Evolutionary conservation across 2,329 filamentous ascomycete species (phyloP).

Genomic region (Corynespora cassiicola): DNA sequence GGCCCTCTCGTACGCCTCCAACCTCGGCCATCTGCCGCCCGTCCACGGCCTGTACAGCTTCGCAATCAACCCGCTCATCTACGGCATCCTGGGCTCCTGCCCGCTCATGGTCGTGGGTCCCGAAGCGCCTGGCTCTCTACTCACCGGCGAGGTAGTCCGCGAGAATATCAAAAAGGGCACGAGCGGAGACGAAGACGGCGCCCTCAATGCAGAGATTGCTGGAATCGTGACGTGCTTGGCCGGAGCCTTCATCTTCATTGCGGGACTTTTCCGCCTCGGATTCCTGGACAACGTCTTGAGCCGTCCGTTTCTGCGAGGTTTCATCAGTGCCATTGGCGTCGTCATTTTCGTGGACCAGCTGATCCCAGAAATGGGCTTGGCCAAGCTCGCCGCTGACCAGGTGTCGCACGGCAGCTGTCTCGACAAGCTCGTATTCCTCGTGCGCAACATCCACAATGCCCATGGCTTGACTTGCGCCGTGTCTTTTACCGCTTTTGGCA

Average conservation of each 20-base stretch:
- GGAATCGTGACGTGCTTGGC: constrained; percentile 89
- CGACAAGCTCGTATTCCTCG: constrained; percentile 83
- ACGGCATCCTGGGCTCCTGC: constrained; percentile 88
- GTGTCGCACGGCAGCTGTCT: constrained; percentile 84
- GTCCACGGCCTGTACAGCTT: constrained; percentile 96
- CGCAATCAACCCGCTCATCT: constrained; percentile 89
- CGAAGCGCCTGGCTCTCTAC: constrained; percentile 89
- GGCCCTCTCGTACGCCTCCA: constrained; percentile 90
- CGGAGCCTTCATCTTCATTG: constrained; percentile 85
- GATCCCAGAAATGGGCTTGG: constrained; percentile 86
- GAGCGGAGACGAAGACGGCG: constrained; percentile 69
- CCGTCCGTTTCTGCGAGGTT: constrained; percentile 88
- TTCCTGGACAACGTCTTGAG: constrained; percentile 96
- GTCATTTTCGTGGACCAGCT: constrained; percentile 96
- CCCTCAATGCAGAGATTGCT: constrained; percentile 80
- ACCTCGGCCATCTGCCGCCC: constrained; percentile 89
- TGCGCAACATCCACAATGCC: constrained; percentile 68
- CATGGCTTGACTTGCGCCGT: constrained; percentile 80
- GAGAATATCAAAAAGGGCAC: constrained; percentile 74
- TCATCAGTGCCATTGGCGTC: constrained; percentile 96
- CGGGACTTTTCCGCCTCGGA: constrained; percentile 83
- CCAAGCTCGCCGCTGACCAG: constrained; percentile 68
- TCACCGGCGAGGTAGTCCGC: constrained; percentile 87
- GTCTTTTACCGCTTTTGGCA: constrained; percentile 77
- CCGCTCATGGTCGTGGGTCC: constrained; percentile 94